These are phyloP conservation scores for Fusarium nurragi DNA, from an alignment of 2,329 filamentous ascomycete species.

Conservation along the genomic window DNA sequence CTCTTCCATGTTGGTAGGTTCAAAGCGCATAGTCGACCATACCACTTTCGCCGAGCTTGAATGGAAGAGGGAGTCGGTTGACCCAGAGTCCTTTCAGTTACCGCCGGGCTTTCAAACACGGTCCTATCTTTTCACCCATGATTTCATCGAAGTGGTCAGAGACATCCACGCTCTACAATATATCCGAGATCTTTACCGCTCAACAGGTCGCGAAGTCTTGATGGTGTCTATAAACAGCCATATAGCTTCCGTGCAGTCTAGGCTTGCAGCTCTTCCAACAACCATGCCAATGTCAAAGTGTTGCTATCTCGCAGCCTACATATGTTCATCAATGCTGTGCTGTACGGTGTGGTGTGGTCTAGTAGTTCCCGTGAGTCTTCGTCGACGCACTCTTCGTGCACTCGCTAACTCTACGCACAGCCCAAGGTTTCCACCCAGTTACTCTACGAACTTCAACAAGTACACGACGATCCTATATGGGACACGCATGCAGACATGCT, in stretches of 20 bases:
- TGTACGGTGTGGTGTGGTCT: conserved; percentile 53
- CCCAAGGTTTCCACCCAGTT: background rate
- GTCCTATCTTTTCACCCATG: conserved; percentile 39
- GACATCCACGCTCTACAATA: conserved; percentile 53
- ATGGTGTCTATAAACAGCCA: conserved; percentile 53
- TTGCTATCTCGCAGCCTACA: conserved; percentile 53
- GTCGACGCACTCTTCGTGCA: background rate
- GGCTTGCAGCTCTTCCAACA: conserved; percentile 44
- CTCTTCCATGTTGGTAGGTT: conserved; percentile 51
- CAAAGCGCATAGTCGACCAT: conserved; percentile 52
- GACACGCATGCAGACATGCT: background rate
- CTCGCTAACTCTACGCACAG: fast-evolving
- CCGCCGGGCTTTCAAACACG: conserved; percentile 48
- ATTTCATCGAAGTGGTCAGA: conserved; percentile 50
- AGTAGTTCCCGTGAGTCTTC: conserved; percentile 50
- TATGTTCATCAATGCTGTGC: conserved; percentile 53
- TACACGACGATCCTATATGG: background rate
- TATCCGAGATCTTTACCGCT: conserved; percentile 46
- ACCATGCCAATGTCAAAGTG: conserved; percentile 43
- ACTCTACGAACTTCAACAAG: background rate
- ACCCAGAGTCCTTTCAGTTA: conserved; percentile 44
- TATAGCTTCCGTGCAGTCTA: conserved; percentile 54
- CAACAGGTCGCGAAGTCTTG: conserved; percentile 29
- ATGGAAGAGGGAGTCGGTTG: conserved; percentile 51
- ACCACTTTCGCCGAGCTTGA: conserved; percentile 54